Percentiles rank a stretch among this genome's conserved stretches.
Conservation (phyloP, 805 yeast genomes). For the Lachancea thermotolerans region DNA sequence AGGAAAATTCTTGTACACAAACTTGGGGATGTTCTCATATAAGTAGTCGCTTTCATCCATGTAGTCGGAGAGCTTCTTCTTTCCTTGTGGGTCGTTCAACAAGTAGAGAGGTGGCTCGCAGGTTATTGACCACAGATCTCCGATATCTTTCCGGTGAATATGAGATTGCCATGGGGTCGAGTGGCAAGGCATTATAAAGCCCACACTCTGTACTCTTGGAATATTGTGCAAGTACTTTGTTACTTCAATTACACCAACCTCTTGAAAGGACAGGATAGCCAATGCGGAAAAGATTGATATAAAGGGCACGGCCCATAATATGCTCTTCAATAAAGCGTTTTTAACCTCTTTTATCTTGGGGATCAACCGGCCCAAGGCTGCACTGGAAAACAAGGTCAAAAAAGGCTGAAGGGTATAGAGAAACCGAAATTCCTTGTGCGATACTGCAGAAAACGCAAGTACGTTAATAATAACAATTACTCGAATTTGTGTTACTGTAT, state of each 20-base stretch:
- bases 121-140: slow-evolving; percentile 66
- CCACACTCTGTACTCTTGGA: slow-evolving; percentile 44
- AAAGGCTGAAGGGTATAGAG: slow-evolving; percentile 80
- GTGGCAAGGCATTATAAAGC: slow-evolving; percentile 92
- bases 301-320: slow-evolving; percentile 18
- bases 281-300: slow-evolving; percentile 17
- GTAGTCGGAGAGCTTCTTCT: slow-evolving; percentile 39
- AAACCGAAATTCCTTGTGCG: slow-evolving; percentile 89
- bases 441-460: slow-evolving; percentile 52
- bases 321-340: neutral
- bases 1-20: slow-evolving; percentile 50
- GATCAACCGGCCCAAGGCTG: neutral
- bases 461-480: slow-evolving; percentile 40
- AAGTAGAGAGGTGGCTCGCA: slow-evolving; percentile 80
- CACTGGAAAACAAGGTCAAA: slow-evolving; percentile 38
- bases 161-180: slow-evolving; percentile 94
- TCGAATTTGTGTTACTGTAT: slow-evolving; percentile 23
- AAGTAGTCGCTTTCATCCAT: slow-evolving; percentile 84
- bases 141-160: slow-evolving; percentile 51
- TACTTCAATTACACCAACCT: slow-evolving; percentile 76
- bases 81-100: slow-evolving; percentile 26
- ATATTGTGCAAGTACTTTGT: slow-evolving; percentile 44
- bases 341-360: neutral
- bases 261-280: slow-evolving; percentile 65
- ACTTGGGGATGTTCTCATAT: slow-evolving; percentile 58